phyloP scores from a whole-genome alignment of 2,329 filamentous ascomycete genomes.

The Trichoderma hamatum region DNA sequence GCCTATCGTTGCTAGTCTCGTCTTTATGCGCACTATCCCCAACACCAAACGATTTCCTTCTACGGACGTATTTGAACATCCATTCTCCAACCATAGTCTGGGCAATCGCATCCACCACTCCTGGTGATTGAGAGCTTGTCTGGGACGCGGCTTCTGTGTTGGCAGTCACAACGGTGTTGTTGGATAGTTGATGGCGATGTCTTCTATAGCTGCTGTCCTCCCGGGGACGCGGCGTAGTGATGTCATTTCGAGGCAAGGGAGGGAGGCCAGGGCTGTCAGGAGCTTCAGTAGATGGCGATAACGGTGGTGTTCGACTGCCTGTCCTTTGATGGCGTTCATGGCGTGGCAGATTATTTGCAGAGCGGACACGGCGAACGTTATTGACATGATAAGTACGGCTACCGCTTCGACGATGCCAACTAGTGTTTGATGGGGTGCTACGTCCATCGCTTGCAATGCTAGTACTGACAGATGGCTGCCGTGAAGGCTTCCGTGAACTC shows the following conservation, averaged over 20 bases:
- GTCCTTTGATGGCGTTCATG: slow-evolving; percentile 54
- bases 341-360: slow-evolving; percentile 71
- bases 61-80: slow-evolving; percentile 90
- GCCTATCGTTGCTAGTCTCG: slow-evolving; percentile 74
- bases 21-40: slow-evolving; percentile 68
- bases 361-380: slow-evolving; percentile 82
- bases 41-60: slow-evolving; percentile 88
- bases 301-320: slow-evolving; percentile 63
- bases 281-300: slow-evolving; percentile 68
- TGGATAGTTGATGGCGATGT: slow-evolving; percentile 62
- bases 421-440: slow-evolving; percentile 67
- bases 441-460: slow-evolving; percentile 69
- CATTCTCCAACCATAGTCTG: slow-evolving; percentile 98
- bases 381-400: slow-evolving; percentile 56
- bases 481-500: slow-evolving; percentile 83
- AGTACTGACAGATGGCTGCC: slow-evolving; percentile 66
- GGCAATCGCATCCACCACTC: slow-evolving; percentile 93
- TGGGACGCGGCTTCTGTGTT: slow-evolving; percentile 48
- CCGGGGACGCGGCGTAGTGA: slow-evolving; percentile 61
- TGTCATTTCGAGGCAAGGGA: slow-evolving; percentile 72
- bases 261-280: slow-evolving; percentile 73
- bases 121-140: slow-evolving; percentile 67
- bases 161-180: slow-evolving; percentile 58
- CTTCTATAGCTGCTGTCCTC: slow-evolving; percentile 49
- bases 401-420: slow-evolving; percentile 57